Evolutionary conservation across 1,284 basidiomycete genomes (phyloP).

Genomic region (Xerocomus nothofagi): DNA sequence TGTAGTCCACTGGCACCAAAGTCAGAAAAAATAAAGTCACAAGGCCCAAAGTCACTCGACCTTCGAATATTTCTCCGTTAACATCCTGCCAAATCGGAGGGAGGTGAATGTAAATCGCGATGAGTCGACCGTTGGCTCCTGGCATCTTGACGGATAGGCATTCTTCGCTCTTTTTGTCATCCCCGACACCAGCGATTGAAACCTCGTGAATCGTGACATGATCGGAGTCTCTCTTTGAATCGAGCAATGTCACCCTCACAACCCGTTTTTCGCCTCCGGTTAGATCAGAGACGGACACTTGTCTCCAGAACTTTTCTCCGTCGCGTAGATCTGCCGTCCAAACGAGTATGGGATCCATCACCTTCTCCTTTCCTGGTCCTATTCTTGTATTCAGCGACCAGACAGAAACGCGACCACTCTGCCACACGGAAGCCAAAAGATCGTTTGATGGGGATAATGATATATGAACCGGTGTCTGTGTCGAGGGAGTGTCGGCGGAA

Average conservation of each 20-base stretch:
- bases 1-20: conserved; percentile 14
- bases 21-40: conserved; percentile 16
- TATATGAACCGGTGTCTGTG: conserved; percentile 58
- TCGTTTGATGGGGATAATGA: conserved; percentile 63
- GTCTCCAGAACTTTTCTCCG: conserved; percentile 35
- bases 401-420: conserved; percentile 59
- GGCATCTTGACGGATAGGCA: conserved; percentile 28
- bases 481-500: conserved; percentile 3
- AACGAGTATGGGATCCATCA: conserved; percentile 56
- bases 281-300: conserved; percentile 37
- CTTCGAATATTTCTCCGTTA: conserved; percentile 50
- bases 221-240: conserved; percentile 24
- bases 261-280: conserved; percentile 4
- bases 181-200: neutral
- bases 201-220: conserved; percentile 21
- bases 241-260: conserved; percentile 19
- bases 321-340: conserved; percentile 44
- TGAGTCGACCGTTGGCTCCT: conserved; percentile 44
- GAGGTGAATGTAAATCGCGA: conserved; percentile 30
- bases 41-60: conserved; percentile 37
- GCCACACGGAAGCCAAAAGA: conserved; percentile 69
- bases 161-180: conserved; percentile 5
- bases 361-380: conserved; percentile 60
- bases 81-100: conserved; percentile 48
- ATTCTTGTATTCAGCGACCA: conserved; percentile 70